phyloP scores from a whole-genome alignment of 1,284 basidiomycete genomes.

The Takashimella koratensis region DNA sequence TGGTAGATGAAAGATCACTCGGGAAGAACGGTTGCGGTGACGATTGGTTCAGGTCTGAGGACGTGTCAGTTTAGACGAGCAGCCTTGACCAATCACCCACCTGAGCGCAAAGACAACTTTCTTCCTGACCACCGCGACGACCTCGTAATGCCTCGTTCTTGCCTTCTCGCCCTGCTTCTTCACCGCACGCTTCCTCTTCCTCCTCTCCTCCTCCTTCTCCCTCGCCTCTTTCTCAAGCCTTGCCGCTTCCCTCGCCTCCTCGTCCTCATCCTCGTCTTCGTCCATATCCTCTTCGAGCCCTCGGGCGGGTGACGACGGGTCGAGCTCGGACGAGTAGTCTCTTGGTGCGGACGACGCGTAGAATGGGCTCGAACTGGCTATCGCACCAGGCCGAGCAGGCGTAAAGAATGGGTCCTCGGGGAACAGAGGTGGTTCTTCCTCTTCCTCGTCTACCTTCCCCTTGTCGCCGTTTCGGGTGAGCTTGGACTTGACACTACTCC shows the following conservation, averaged over 20 bases:
- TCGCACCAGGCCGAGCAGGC: slow-evolving; percentile 3
- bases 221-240: neutral
- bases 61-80: neutral
- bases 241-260: slow-evolving; percentile 10
- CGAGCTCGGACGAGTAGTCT: slow-evolving; percentile 46
- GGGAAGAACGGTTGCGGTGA: slow-evolving; percentile 43
- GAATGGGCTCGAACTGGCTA: slow-evolving; percentile 17
- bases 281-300: slow-evolving; percentile 5
- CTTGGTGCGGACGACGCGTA: slow-evolving; percentile 17
- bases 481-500: neutral
- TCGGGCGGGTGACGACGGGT: slow-evolving; percentile 29
- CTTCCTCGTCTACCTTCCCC: slow-evolving; percentile 24
- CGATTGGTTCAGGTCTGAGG: slow-evolving; percentile 46
- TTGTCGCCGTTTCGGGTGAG: neutral
- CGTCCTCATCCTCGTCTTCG: slow-evolving; percentile 20
- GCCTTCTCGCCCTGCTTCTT: slow-evolving; percentile 9
- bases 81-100: slow-evolving; percentile 20
- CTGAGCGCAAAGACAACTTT: slow-evolving; percentile 48
- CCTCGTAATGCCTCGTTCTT: slow-evolving; percentile 44
- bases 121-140: slow-evolving; percentile 45
- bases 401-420: slow-evolving; percentile 9
- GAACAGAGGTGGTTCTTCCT: slow-evolving; percentile 31
- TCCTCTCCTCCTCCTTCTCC: slow-evolving; percentile 2
- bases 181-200: slow-evolving; percentile 8
- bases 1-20: slow-evolving; percentile 16